phyloP scores from a whole-genome alignment of 495 filamentous ascomycete species.

The Penicillium goetzii region DNA sequence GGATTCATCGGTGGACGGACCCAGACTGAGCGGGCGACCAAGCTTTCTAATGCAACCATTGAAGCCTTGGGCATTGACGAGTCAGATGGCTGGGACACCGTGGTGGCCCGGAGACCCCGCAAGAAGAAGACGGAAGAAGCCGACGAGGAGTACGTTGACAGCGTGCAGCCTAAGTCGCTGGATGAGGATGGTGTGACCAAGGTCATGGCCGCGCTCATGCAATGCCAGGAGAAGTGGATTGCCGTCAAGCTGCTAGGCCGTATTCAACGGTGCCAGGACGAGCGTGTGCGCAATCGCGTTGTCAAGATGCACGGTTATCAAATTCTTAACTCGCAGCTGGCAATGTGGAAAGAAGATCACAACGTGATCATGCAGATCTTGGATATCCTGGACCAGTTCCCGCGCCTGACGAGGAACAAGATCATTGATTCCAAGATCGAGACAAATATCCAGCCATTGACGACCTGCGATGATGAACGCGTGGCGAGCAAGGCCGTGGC shows the following conservation, averaged over 20 bases:
- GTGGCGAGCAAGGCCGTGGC: conserved; percentile 71
- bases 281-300: conserved; percentile 83
- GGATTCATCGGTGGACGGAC: conserved; percentile 97
- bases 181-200: conserved; percentile 90
- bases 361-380: conserved; percentile 89
- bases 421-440: conserved; percentile 97
- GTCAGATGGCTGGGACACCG: conserved; percentile 86
- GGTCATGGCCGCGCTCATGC: conserved; percentile 98
- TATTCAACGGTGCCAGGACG: conserved; percentile 87
- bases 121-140: conserved; percentile 95
- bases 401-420: conserved; percentile 93
- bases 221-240: conserved; percentile 99
- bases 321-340: conserved; percentile 84
- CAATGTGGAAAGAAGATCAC: conserved; percentile 81
- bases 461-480: conserved; percentile 68
- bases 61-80: conserved; percentile 97
- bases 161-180: conserved; percentile 78
- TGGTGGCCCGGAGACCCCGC: conserved; percentile 82
- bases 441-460: conserved; percentile 72
- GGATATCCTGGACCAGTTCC: conserved; percentile 85
- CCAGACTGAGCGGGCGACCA: conserved; percentile 93
- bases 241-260: conserved; percentile 90
- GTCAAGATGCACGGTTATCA: conserved; percentile 97
- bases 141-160: conserved; percentile 96
- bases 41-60: conserved; percentile 85